These are phyloP conservation scores for Decorospora gaudefroyi DNA, from an alignment of 2,329 filamentous ascomycete species.

Conservation along the genomic window DNA sequence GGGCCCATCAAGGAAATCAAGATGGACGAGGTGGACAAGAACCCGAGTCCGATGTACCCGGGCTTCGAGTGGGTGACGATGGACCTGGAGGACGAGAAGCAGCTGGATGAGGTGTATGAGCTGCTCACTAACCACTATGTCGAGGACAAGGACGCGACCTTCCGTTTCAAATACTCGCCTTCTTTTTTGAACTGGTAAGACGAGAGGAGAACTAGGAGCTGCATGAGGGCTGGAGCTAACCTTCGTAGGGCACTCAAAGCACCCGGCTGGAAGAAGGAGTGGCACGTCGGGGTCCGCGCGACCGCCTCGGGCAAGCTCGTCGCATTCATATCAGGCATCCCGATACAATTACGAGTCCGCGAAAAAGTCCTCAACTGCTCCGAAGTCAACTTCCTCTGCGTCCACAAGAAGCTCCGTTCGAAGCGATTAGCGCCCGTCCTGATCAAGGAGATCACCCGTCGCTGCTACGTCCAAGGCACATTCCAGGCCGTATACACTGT, in stretches of 20 bases:
- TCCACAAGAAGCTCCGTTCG: conserved; percentile 95
- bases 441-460: conserved; percentile 95
- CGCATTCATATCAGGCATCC: conserved; percentile 94
- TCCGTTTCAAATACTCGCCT: conserved; percentile 93
- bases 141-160: conserved; percentile 95
- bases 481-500: conserved; percentile 97
- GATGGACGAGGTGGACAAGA: conserved; percentile 76
- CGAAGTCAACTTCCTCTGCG: conserved; percentile 97
- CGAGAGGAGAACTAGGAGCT: neutral
- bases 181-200: conserved; percentile 85
- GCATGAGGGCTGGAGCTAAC: conserved; percentile 12
- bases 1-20: conserved; percentile 83
- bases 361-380: conserved; percentile 74
- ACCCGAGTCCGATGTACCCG: conserved; percentile 70
- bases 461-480: conserved; percentile 82
- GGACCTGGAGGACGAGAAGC: conserved; percentile 76
- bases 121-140: conserved; percentile 93
- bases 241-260: conserved; percentile 80
- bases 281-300: conserved; percentile 92
- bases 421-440: conserved; percentile 92
- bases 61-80: conserved; percentile 95
- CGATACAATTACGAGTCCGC: conserved; percentile 79
- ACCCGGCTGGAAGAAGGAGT: conserved; percentile 89
- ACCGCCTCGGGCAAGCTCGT: conserved; percentile 83
- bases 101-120: conserved; percentile 87